phyloP scores from a whole-genome alignment of 2,329 filamentous ascomycete species.

The Ceratocystis diversiconidia region DNA sequence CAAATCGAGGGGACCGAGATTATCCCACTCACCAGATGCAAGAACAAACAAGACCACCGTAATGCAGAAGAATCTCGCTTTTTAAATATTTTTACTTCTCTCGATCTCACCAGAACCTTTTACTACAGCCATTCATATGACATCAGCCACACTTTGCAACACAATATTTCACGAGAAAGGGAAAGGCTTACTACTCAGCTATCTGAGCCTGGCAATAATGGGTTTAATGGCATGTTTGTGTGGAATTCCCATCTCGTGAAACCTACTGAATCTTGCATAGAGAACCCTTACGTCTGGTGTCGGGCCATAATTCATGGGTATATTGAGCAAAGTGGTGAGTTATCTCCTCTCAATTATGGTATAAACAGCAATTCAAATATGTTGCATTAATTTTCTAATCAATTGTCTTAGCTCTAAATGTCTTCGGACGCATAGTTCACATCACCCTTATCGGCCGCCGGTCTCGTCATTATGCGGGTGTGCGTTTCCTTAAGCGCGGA shows the following conservation, averaged over 20 bases:
- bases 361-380: background rate
- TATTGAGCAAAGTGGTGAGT: conserved; percentile 64
- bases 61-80: conserved; percentile 86
- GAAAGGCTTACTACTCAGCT: conserved; percentile 44
- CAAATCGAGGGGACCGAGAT: conserved; percentile 89
- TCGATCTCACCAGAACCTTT: conserved; percentile 82
- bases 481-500: conserved; percentile 84
- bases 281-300: conserved; percentile 88
- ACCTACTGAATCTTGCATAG: conserved; percentile 55
- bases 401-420: conserved; percentile 48
- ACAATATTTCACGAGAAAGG: conserved; percentile 76
- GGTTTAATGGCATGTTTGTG: conserved; percentile 86
- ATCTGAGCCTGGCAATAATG: background rate
- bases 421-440: conserved; percentile 72
- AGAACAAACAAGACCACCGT: conserved; percentile 58
- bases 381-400: conserved; percentile 77
- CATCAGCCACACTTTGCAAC: conserved; percentile 78
- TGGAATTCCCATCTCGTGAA: conserved; percentile 88
- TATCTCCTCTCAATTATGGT: background rate
- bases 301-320: conserved; percentile 91
- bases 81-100: conserved; percentile 72
- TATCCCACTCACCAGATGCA: conserved; percentile 66
- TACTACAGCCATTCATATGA: conserved; percentile 99
- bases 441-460: conserved; percentile 87
- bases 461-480: conserved; percentile 86